Percentiles rank a stretch among this genome's conserved stretches.
Evolutionary conservation across 352 stramenopile genomes (phyloP).

Genomic region (Phytophthora agathidicida): DNA sequence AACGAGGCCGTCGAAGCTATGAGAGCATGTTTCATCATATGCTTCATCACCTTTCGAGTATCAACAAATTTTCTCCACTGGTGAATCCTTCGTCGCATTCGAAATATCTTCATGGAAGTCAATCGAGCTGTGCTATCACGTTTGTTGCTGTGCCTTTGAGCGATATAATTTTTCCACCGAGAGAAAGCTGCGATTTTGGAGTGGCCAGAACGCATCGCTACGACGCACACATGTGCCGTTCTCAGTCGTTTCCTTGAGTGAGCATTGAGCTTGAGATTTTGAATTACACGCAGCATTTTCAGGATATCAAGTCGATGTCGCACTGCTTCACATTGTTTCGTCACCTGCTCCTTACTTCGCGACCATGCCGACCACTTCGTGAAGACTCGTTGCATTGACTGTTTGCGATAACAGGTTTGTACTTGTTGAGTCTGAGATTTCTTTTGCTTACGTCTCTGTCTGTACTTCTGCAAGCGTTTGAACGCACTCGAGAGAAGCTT

Average conservation of each 20-base stretch:
- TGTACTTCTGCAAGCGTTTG: conserved; percentile 2
- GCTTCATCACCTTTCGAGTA: conserved; percentile 26
- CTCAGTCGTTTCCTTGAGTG: conserved; percentile 1
- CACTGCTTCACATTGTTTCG: not conserved
- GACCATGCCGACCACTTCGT: conserved; percentile 10
- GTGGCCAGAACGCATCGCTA: conserved; percentile 5
- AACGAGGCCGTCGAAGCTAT: conserved; percentile 11
- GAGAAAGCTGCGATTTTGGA: conserved; percentile 13
- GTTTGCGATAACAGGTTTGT: not conserved
- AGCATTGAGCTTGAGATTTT: conserved; percentile 6
- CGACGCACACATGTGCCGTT: conserved; percentile 1
- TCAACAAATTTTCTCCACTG: conserved; percentile 29
- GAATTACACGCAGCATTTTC: conserved; percentile 7
- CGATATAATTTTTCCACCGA: conserved; percentile 20
- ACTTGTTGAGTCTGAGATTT: not conserved
- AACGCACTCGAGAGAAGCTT: conserved; percentile 23
- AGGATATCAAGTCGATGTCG: not conserved
- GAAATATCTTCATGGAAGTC: conserved; percentile 14
- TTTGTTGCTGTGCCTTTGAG: not conserved
- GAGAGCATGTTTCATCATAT: conserved; percentile 19
- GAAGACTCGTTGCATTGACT: conserved; percentile 1
- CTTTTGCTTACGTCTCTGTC: conserved; percentile 6
- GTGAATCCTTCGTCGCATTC: conserved; percentile 17
- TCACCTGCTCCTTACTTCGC: not conserved
- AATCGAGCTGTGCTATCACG: not conserved